A percentile compares a stretch with the other conserved stretches of the same genome.
These are phyloP conservation scores for Euphorbia celastroides DNA, from an alignment of 441 rosid species.

Conservation along the genomic window DNA sequence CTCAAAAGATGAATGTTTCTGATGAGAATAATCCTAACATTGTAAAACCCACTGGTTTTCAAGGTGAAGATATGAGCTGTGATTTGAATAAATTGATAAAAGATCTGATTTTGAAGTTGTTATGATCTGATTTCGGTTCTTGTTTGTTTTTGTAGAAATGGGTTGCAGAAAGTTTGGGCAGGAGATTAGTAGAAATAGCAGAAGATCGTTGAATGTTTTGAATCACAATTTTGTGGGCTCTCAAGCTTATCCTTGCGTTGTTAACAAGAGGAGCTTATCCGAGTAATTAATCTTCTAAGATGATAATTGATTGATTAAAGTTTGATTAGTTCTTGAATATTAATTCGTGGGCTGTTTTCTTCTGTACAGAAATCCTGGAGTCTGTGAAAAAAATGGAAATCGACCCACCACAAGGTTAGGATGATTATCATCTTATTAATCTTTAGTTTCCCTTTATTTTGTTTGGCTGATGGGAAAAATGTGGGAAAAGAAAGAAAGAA, in stretches of 20 bases:
- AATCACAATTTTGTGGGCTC: neutral
- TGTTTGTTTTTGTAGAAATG: constrained; percentile 23
- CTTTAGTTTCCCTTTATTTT: constrained; percentile 1
- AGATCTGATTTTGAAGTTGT: constrained; percentile 23
- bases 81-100: constrained; percentile 3
- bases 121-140: constrained; percentile 6
- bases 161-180: constrained; percentile 47
- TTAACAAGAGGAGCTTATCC: neutral
- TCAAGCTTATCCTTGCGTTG: neutral
- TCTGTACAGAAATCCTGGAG: constrained; percentile 33
- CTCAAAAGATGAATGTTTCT: no score
- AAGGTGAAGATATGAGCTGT: constrained; percentile 34
- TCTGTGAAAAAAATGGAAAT: constrained; percentile 30
- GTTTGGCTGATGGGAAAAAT: constrained; percentile 21
- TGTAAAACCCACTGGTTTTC: constrained; percentile 34
- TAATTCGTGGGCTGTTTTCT: constrained; percentile 8
- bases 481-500: neutral
- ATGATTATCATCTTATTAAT: constrained; percentile 7
- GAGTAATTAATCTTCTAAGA: constrained; percentile 26
- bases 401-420: constrained; percentile 55
- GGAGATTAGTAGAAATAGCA: constrained; percentile 42
- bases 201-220: constrained; percentile 40
- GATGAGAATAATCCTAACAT: constrained; percentile 40
- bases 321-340: neutral
- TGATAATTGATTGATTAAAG: neutral